Evolutionary conservation across 2,329 filamentous ascomycete species (phyloP), one percentile per base, ranked within the genome.

Genomic region (Bipolaris zeicola): DNA sequence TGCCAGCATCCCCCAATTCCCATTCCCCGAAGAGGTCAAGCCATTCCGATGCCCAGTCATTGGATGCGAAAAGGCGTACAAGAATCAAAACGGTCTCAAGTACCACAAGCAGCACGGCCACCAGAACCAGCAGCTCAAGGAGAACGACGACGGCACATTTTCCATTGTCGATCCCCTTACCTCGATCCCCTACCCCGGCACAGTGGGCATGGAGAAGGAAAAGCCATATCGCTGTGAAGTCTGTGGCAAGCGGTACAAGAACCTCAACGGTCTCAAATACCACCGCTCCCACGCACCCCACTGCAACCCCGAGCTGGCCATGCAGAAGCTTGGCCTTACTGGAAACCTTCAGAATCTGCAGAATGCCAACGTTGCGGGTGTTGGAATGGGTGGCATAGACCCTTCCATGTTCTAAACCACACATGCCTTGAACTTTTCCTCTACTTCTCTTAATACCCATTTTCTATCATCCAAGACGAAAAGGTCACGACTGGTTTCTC

Each of bases 171-270:
- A 99, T 68, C 95, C 95, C 0, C 91, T 96, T 72, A 98, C 95
- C 0, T 95, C 91, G 26, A 86, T 92, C 1, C 95, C 95, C 0
- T 99, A 98, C 64, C 95, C 95, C 0, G 95, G 95, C 31, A 98
- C 95, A 1, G 82, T 96, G 34, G 95, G 95, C n/a, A 99, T 99
- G 95, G 95, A 99, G 79, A 99, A 98, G 77, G 94, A 98, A 81
- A 99, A 99, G 81, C 95, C 95, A 2, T 98, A 98, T 76, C 93
- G 93, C 72, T 99, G 95, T 77, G 93, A 98, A 64, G 89, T 92
- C 10, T 99, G 95, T 74, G 93, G 94, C 69, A 99, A 99, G 82
- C 90, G 95, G 50, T 99, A 99, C 81, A 99, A 99, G 87, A 99
- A 99, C 73, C 78, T 99, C 59, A 99, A 99, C 77, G 95, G 95